Conservation (phyloP, 106 monocot genomes). For the Dioscorea dumetorum region DNA sequence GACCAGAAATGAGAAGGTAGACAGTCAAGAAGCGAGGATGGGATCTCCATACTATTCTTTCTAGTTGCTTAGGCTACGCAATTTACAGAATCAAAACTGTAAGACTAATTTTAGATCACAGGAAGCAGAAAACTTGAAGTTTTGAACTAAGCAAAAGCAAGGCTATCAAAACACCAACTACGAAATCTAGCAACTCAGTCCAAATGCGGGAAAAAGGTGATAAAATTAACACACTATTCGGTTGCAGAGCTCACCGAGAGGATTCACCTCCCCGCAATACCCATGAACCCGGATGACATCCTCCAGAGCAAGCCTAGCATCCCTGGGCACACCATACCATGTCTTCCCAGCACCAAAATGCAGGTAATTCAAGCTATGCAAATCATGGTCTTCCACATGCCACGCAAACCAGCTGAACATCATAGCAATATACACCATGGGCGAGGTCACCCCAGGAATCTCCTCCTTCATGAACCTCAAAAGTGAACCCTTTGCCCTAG, state of each 20-base stretch:
- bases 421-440: slow-evolving; percentile 82
- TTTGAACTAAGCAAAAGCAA: no score
- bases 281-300: slow-evolving; percentile 75
- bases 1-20: no score
- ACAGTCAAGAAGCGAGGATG: no score
- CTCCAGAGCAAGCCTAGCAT: slow-evolving; percentile 72
- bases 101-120: no score
- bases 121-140: no score
- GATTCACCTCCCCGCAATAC: slow-evolving; percentile 73
- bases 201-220: no score
- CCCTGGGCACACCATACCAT: slow-evolving; percentile 90
- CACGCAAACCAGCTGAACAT: slow-evolving; percentile 97
- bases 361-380: slow-evolving; percentile 85
- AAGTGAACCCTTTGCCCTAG: slow-evolving; percentile 53
- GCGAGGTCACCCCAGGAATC: slow-evolving; percentile 82
- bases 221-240: no score
- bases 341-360: slow-evolving; percentile 76
- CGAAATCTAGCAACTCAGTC: no score
- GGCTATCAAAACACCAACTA: no score
- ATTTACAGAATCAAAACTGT: no score
- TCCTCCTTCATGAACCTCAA: slow-evolving; percentile 85
- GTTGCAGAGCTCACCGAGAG: slow-evolving; percentile 50
- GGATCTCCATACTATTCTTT: no score
- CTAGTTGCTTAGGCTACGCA: no score
- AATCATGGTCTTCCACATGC: slow-evolving; percentile 91